A percentile compares a stretch with the other conserved stretches of the same genome.
These are phyloP conservation scores for Ophiostoma piceae DNA, from an alignment of 2,329 filamentous ascomycete genomes.

Conservation along the genomic window DNA sequence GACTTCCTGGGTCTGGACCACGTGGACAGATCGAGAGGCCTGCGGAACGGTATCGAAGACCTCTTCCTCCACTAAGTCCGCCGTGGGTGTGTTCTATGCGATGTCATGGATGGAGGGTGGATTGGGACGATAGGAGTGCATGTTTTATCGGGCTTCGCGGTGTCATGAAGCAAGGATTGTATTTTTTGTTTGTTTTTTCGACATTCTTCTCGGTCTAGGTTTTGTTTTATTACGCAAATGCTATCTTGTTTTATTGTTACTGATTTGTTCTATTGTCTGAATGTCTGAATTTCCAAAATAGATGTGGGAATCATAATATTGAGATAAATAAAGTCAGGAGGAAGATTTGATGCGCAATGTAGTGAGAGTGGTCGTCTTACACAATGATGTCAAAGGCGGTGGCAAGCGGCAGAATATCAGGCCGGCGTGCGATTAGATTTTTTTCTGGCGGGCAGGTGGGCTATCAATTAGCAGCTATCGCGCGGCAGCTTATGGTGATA, in stretches of 20 bases:
- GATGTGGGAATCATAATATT: too few relatives aligned
- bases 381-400: constrained; percentile 34
- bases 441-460: constrained; percentile 8
- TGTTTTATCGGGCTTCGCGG: not conserved
- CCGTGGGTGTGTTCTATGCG: not conserved
- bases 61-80: constrained; percentile 49
- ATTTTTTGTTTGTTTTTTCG: not conserved
- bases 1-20: constrained; percentile 63
- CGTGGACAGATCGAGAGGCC: constrained; percentile 53
- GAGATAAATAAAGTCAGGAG: too few relatives aligned
- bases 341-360: not conserved
- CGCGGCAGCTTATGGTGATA: not conserved
- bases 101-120: not conserved
- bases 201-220: not conserved
- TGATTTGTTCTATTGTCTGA: too few relatives aligned
- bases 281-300: too few relatives aligned
- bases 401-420: constrained; percentile 38
- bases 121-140: not conserved
- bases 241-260: not conserved
- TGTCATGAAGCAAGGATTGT: not conserved
- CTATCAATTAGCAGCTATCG: constrained; percentile 4
- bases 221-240: constrained; percentile 2
- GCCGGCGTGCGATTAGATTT: constrained; percentile 24
- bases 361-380: too few relatives aligned
- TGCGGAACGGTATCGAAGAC: constrained; percentile 57